Evolutionary conservation across 257 asterid species (phyloP).

Genomic region (Scutellaria baicalensis): DNA sequence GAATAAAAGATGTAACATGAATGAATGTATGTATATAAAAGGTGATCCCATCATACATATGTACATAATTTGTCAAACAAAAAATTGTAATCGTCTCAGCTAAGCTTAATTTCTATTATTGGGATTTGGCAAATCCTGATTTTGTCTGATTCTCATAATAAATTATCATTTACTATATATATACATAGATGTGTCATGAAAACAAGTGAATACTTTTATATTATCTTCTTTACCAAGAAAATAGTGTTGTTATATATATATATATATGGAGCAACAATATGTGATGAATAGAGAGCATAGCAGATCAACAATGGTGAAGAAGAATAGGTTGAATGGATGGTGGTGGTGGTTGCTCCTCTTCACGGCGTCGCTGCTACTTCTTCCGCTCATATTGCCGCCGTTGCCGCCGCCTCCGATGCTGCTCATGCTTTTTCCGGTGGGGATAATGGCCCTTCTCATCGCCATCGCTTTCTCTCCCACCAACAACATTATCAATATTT

Average conservation of each 20-base stretch:
- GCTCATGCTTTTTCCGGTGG: conserved; percentile 46
- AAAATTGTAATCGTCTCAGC: background rate
- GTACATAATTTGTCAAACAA: background rate
- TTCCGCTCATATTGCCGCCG: conserved; percentile 41
- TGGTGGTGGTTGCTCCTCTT: conserved; percentile 25
- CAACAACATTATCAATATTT: background rate
- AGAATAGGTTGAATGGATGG: conserved; percentile 21
- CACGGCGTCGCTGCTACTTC: conserved; percentile 25
- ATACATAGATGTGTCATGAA: background rate
- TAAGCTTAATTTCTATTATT: conserved; percentile 3
- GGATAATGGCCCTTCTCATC: conserved; percentile 44
- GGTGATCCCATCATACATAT: no score
- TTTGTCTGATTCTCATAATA: conserved; percentile 24
- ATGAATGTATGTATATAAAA: no score
- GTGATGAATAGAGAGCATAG: background rate
- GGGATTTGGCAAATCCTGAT: conserved; percentile 30
- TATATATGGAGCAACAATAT: background rate
- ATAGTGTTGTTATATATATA: background rate
- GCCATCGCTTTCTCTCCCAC: conserved; percentile 35
- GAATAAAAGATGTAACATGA: no score
- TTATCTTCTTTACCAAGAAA: background rate
- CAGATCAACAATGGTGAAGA: background rate
- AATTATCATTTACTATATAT: background rate
- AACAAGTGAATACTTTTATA: background rate
- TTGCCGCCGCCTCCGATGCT: conserved; percentile 45